A percentile compares a stretch with the other conserved stretches of the same genome.
Evolutionary conservation across 139 green algal genomes (phyloP).

Genomic region (Micromonas pusilla): DNA sequence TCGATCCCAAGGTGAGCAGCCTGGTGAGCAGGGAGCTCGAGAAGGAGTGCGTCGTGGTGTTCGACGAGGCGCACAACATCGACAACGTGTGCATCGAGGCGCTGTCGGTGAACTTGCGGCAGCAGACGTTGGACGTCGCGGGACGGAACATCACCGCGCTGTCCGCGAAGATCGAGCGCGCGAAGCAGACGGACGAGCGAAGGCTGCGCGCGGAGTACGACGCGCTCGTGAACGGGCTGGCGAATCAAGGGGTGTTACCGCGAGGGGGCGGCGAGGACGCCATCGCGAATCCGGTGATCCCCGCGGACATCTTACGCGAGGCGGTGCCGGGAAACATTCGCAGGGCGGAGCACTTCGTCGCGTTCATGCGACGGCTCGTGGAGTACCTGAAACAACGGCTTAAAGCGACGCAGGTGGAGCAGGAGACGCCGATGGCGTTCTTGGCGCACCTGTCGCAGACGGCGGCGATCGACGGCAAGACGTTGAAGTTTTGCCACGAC

Average conservation of each 20-base stretch:
- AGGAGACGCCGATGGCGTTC: constrained; percentile 72
- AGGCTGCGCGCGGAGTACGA: constrained; percentile 38
- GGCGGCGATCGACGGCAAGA: constrained; percentile 62
- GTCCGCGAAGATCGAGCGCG: neutral
- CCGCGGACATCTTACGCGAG: constrained; percentile 79
- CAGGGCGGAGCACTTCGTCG: constrained; percentile 92
- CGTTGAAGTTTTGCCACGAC: constrained; percentile 94
- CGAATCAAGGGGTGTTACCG: constrained; percentile 50
- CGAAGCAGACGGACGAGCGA: constrained; percentile 38
- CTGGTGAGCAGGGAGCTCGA: constrained; percentile 96
- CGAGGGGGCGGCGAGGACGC: constrained; percentile 50
- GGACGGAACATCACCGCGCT: constrained; percentile 62
- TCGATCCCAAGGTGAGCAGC: constrained; percentile 87
- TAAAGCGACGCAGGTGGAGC: constrained; percentile 48
- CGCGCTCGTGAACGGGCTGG: constrained; percentile 54
- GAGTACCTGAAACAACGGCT: constrained; percentile 67
- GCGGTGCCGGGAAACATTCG: constrained; percentile 91
- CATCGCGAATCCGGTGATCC: constrained; percentile 80
- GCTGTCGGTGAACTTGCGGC: constrained; percentile 48
- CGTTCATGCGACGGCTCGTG: constrained; percentile 89
- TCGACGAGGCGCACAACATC: constrained; percentile 99
- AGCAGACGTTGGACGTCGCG: constrained; percentile 78
- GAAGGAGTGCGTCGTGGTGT: constrained; percentile 90
- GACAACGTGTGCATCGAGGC: constrained; percentile 99
- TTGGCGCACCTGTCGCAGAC: constrained; percentile 55